Percentiles rank a stretch among this genome's conserved stretches.
Conservation (phyloP, 106 monocot genomes). For the Narthecium ossifragum region DNA sequence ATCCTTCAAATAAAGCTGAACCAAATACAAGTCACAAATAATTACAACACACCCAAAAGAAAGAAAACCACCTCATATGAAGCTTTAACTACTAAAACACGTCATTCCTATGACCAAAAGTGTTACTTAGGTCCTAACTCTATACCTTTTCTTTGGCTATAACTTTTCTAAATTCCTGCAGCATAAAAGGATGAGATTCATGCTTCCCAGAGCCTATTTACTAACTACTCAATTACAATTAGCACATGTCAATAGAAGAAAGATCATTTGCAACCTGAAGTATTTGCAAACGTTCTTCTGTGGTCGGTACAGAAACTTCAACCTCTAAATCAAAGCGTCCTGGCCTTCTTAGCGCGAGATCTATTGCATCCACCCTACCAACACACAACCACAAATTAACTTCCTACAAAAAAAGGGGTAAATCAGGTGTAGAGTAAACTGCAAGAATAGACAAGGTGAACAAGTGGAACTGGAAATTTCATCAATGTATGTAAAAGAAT, state of each 20-base stretch:
- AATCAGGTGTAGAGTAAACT: background rate
- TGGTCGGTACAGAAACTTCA: slow-evolving; percentile 72
- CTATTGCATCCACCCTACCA: slow-evolving; percentile 68
- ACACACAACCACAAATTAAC: background rate
- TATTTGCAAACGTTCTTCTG: slow-evolving; percentile 69
- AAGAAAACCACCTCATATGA: background rate
- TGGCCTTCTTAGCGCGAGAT: slow-evolving; percentile 81
- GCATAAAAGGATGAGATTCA: too few relatives aligned
- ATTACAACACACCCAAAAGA: background rate
- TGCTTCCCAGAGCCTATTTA: too few relatives aligned
- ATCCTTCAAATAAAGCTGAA: slow-evolving; percentile 64
- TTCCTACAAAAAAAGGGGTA: background rate
- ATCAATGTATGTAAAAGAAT: background rate
- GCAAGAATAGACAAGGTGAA: background rate
- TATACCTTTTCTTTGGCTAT: too few relatives aligned
- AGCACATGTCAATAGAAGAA: too few relatives aligned
- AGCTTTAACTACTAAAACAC: background rate
- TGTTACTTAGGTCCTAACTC: too few relatives aligned
- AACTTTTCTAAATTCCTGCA: too few relatives aligned
- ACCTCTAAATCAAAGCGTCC: slow-evolving; percentile 90
- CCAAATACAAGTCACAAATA: slow-evolving; percentile 10
- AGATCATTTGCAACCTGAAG: slow-evolving; percentile 42
- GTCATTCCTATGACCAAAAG: too few relatives aligned
- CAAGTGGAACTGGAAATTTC: background rate
- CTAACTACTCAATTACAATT: too few relatives aligned